These are phyloP conservation scores for Rhipidocladum racemiflorum DNA, from an alignment of 176 grass and related monocot genomes.

Conservation along the genomic window DNA sequence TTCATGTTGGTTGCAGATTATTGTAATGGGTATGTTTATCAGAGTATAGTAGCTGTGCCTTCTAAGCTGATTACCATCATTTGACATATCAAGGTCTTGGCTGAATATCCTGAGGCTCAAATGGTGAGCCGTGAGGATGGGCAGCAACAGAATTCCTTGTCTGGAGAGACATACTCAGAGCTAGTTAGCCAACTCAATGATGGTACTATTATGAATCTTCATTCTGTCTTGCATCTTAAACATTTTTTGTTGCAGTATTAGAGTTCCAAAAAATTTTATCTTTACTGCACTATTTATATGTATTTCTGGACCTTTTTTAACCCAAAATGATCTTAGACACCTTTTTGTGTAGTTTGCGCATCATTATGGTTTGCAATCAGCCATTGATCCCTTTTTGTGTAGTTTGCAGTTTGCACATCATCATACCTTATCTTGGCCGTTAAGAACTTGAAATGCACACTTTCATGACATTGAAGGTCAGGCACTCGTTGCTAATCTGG, in stretches of 20 bases:
- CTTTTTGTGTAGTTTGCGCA: no score
- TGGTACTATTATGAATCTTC: constrained; percentile 55
- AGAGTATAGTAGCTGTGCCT: background rate
- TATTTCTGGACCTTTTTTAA: background rate
- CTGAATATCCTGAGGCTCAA: constrained; percentile 69
- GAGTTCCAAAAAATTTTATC: constrained; percentile 1
- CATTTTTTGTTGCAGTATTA: constrained; percentile 2
- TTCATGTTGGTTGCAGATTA: constrained; percentile 36
- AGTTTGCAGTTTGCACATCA: background rate
- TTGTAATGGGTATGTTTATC: constrained; percentile 4
- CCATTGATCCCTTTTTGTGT: background rate
- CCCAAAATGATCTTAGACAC: background rate
- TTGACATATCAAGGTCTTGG: constrained; percentile 58
- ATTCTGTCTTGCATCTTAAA: background rate
- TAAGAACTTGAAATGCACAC: constrained; percentile 1
- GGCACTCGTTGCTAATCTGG: background rate
- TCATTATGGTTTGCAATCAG: constrained; percentile 7
- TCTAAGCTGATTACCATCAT: constrained; percentile 37
- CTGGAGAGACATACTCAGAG: constrained; percentile 60
- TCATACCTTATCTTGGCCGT: background rate
- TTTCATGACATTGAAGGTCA: background rate
- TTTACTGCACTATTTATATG: background rate
- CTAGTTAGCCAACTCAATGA: constrained; percentile 67
- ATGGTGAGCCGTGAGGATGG: constrained; percentile 18
- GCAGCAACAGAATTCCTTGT: constrained; percentile 49